Evolutionary conservation across 148 eudicot species (phyloP).

Genomic region (Linanthus parryae): DNA sequence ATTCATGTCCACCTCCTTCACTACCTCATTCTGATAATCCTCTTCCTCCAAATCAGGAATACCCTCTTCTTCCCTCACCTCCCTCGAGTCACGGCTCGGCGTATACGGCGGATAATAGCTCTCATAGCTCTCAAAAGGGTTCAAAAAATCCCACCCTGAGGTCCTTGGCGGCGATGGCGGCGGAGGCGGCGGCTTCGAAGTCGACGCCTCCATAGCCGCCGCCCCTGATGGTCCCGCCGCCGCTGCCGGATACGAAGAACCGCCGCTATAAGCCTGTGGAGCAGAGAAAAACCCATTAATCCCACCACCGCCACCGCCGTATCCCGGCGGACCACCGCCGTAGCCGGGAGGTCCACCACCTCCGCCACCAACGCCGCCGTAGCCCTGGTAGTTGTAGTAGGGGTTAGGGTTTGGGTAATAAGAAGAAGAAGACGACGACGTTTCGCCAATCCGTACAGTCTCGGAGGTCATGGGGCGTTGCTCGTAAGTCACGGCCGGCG

Average conservation of each 20-base stretch:
- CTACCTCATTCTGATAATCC: conserved; percentile 67
- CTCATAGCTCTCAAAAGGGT: conserved; percentile 70
- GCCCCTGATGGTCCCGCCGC: conserved; percentile 2
- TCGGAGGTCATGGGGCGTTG: conserved; percentile 48
- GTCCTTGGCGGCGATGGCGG: conserved; percentile 70
- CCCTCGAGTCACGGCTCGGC: conserved; percentile 68
- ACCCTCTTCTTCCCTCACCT: conserved; percentile 91
- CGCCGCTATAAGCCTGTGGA: conserved; percentile 17
- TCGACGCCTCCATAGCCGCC: conserved; percentile 22
- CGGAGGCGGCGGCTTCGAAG: conserved; percentile 46
- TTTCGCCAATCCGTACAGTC: conserved; percentile 42
- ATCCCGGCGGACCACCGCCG: conserved; percentile 10
- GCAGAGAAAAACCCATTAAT: conserved; percentile 22
- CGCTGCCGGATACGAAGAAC: conserved; percentile 11
- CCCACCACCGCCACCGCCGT: conserved; percentile 26
- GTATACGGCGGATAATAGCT: conserved; percentile 52
- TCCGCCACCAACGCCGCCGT: conserved; percentile 25
- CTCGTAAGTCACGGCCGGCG: conserved; percentile 60
- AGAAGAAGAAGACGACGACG: conserved; percentile 36
- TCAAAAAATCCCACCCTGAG: conserved; percentile 80
- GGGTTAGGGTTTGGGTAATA: conserved; percentile 20
- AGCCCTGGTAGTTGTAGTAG: neutral
- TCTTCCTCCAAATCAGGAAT: conserved; percentile 96
- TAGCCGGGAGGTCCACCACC: conserved; percentile 9
- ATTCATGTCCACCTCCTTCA: conserved; percentile 63